These are phyloP conservation scores for Phaffia rhodozyma DNA, from an alignment of 1,284 basidiomycete species.

Conservation along the genomic window DNA sequence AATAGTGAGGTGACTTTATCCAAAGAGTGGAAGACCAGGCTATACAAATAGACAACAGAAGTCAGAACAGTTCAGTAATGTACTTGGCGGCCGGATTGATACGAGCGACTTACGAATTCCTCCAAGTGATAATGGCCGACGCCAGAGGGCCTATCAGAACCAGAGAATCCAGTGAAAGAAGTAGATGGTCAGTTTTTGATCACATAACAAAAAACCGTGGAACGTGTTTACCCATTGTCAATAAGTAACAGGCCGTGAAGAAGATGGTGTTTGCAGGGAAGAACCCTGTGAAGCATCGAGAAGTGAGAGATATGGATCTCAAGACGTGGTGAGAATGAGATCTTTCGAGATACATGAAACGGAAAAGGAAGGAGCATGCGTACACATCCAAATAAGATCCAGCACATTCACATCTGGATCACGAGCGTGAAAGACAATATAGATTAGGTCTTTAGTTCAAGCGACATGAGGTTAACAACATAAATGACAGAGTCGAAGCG, in stretches of 20 bases:
- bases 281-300: constrained; percentile 34
- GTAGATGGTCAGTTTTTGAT: not conserved
- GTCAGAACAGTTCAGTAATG: not conserved
- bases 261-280: constrained; percentile 58
- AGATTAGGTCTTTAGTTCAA: not conserved
- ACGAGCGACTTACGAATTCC: constrained; percentile 48
- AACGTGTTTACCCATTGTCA: constrained; percentile 50
- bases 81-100: too few species aligned
- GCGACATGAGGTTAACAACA: not conserved
- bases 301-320: too few species aligned
- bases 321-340: too few species aligned
- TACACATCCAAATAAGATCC: constrained; percentile 73
- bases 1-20: constrained; percentile 88
- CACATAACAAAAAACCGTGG: constrained; percentile 6
- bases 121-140: constrained; percentile 88
- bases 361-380: too few species aligned
- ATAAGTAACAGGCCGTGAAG: constrained; percentile 75
- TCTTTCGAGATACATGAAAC: too few species aligned
- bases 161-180: not conserved
- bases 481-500: not conserved
- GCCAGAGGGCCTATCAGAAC: constrained; percentile 53
- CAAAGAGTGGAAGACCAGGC: constrained; percentile 78
- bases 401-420: constrained; percentile 55
- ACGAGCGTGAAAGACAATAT: not conserved
- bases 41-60: not conserved